Conservation (phyloP, 2,329 filamentous ascomycete species). For the Fulvia fulva region DNA sequence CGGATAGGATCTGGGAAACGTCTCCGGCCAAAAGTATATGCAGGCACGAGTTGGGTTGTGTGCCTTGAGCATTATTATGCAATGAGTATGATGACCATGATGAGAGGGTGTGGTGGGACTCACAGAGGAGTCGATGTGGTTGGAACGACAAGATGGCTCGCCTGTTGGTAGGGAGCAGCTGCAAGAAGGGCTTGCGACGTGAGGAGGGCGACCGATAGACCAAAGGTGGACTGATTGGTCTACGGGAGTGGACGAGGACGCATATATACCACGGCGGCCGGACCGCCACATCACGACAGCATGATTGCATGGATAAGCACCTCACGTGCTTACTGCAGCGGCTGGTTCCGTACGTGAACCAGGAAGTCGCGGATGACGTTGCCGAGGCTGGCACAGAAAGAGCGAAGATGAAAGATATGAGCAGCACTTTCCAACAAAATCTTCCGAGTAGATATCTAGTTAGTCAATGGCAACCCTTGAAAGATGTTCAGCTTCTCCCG, state of each 20-base stretch:
- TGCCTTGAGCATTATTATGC: neutral
- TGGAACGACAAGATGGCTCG: no score
- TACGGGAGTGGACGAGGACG: neutral
- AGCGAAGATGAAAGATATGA: neutral
- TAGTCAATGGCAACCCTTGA: neutral
- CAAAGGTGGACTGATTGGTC: neutral
- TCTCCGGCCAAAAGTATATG: neutral
- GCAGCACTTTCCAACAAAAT: neutral
- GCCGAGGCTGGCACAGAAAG: neutral
- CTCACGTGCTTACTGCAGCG: neutral
- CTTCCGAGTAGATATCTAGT: neutral
- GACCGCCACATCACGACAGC: neutral
- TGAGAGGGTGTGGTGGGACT: neutral
- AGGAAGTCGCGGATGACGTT: neutral
- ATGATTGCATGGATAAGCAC: neutral
- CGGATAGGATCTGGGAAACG: slow-evolving; percentile 2
- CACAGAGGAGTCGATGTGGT: no score
- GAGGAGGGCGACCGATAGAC: neutral
- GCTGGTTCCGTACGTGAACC: neutral
- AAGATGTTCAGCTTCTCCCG: neutral
- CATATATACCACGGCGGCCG: neutral
- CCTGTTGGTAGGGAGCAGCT: neutral
- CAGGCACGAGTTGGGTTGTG: neutral
- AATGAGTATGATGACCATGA: no score
- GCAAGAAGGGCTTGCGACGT: neutral